Conservation (phyloP, 75 land plant species). For the Azolla pinnata region DNA sequence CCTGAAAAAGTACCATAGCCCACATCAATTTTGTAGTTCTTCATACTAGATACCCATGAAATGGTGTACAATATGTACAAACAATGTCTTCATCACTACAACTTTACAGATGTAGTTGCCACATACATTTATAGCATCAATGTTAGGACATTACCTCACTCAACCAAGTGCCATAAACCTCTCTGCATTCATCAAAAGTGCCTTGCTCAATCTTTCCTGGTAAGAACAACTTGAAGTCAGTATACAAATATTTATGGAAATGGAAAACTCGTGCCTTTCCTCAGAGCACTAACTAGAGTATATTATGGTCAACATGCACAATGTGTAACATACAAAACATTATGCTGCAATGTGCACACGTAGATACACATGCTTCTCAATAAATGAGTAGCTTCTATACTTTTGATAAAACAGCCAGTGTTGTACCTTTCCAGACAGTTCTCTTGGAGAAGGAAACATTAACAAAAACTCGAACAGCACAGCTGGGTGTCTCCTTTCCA, state of each 20-base stretch:
- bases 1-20: slow-evolving; percentile 25
- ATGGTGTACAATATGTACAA: neutral
- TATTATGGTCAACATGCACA: no score
- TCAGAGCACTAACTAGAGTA: no score
- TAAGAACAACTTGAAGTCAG: no score
- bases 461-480: slow-evolving; percentile 54
- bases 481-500: slow-evolving; percentile 13
- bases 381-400: neutral
- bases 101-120: neutral
- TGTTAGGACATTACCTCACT: slow-evolving; percentile 28
- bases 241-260: no score
- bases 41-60: neutral
- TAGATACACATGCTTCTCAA: no score
- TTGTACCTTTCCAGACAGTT: slow-evolving; percentile 77
- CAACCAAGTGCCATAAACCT: slow-evolving; percentile 71
- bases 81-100: neutral
- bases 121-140: neutral
- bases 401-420: neutral
- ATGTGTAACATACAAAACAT: no score
- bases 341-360: no score
- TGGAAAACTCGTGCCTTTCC: no score
- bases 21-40: neutral
- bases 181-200: slow-evolving; percentile 77
- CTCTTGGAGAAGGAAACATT: slow-evolving; percentile 82
- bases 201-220: slow-evolving; percentile 92